Evolutionary conservation across 208 protist genomes (phyloP).

Genomic region (Acanthamoeba sp.): DNA sequence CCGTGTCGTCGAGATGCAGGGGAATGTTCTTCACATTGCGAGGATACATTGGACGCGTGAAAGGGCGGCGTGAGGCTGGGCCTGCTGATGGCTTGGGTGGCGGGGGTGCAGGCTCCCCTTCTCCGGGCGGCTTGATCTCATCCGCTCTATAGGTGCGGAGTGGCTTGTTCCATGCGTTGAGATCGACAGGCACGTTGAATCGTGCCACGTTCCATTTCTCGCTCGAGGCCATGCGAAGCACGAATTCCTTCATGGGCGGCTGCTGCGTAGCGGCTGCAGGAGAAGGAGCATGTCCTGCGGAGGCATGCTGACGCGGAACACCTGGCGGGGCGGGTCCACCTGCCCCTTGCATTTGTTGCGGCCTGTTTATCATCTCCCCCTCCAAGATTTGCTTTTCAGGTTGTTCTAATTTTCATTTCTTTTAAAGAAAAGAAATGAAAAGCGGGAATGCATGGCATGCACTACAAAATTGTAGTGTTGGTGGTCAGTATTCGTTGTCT

Average conservation of each 20-base stretch:
- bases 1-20: constrained; percentile 33
- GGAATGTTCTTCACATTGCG: constrained; percentile 62
- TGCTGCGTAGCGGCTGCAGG: neutral
- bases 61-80: neutral
- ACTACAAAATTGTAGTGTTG: too few species aligned
- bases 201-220: constrained; percentile 64
- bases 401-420: too few species aligned
- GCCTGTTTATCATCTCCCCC: too few species aligned
- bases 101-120: neutral
- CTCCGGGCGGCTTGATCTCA: neutral
- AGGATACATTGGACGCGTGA: neutral
- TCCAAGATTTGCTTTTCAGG: too few species aligned
- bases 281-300: neutral
- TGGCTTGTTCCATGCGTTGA: constrained; percentile 3
- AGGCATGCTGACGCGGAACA: neutral
- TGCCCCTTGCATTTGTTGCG: too few species aligned
- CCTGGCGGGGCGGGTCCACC: neutral
- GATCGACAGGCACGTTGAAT: constrained; percentile 65
- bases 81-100: neutral
- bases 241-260: constrained; percentile 54
- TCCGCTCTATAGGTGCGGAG: constrained; percentile 33
- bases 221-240: neutral
- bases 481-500: too few species aligned
- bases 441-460: too few species aligned
- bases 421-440: neutral